Conservation (phyloP, 192 early-diverging fungal species). For the Lobosporangium transversale region DNA sequence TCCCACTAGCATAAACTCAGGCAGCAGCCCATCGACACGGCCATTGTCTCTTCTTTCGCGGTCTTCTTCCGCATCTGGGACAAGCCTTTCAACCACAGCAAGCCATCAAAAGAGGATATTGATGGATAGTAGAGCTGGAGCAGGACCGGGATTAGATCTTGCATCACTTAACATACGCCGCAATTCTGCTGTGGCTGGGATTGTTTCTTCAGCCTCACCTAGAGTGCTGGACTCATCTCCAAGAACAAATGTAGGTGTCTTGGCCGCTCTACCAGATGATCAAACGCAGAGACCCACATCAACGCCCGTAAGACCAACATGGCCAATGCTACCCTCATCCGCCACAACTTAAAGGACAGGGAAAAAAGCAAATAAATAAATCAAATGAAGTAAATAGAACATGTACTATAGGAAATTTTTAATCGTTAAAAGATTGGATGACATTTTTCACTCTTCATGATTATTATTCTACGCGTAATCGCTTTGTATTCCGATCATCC, state of each 20-base stretch:
- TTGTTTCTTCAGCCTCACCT: neutral
- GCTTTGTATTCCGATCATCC: constrained; percentile 39
- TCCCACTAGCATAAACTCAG: neutral
- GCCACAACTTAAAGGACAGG: too few species aligned
- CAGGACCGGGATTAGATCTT: constrained; percentile 6
- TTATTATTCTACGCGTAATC: constrained; percentile 33
- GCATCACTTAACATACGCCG: constrained; percentile 20
- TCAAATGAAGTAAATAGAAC: too few species aligned
- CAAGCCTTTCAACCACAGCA: constrained; percentile 9
- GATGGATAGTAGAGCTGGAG: constrained; percentile 24
- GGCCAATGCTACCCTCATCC: too few species aligned
- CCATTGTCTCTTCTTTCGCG: constrained; percentile 10
- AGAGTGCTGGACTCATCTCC: constrained; percentile 22
- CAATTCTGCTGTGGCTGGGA: neutral
- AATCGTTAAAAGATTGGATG: too few species aligned
- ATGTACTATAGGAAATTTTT: too few species aligned
- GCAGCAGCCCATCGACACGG: neutral
- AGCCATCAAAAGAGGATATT: constrained; percentile 34
- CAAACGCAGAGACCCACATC: neutral
- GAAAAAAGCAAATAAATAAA: too few species aligned
- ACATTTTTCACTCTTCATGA: too few species aligned
- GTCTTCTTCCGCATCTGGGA: constrained; percentile 18
- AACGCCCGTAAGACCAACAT: too few species aligned
- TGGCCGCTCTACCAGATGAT: neutral
- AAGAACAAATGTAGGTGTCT: constrained; percentile 5